Base-by-base conservation (phyloP, 176 grass and related monocot species). In the Thinopyrum elongatum region DNA sequence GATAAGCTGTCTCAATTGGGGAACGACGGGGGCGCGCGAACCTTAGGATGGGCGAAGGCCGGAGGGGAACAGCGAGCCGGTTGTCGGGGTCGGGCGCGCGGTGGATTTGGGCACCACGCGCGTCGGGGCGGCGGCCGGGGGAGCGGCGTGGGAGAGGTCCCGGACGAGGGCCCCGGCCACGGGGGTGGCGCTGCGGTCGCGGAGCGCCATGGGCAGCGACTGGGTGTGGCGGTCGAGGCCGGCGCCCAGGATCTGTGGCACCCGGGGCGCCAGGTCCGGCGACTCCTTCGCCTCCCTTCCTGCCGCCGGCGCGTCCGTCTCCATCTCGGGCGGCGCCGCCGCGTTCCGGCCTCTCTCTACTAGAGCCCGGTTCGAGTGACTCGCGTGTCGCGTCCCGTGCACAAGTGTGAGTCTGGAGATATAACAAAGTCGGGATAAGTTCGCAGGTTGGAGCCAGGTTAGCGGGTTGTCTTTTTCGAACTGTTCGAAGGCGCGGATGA, bases 191-290 rank as follows among this genome's bases (percentile, higher is more conserved):
- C 85, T 75, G 9, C 89, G 87, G 86, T 93, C 89, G 82, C 89
- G 86, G 74, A 95, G 91, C 51, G 89, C 91, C 77, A 95, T 91
- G 77, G 91, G 78, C 39, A 90, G 89, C 59, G 87, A 91, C 84
- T 88, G 82, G 22, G 89, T 93, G 82, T 93, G 84, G 61, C 89
- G 91, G 31, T 93, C 89, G 11, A 95, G 81, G 14, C 84, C 91
- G 19, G 87, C 83, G 81, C 76, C 81, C 21, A 95, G 87, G 38
- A 93, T 91, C 84, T 91, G 89, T 5, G 91, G 88, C 85, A 91
- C 80, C 84, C 89, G 83, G 82, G 91, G 89, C 13, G 87, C 78
- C 47, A 93, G 81, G 49, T 93, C 94, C 65, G 88, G 81, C 3
- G 94, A 91, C 61, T 93, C 89, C 73, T 93, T 93, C 60, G 89